Percentiles rank a stretch among this genome's conserved stretches.
phyloP scores from a whole-genome alignment of 331 rosid species.

The Malus hybrid region DNA sequence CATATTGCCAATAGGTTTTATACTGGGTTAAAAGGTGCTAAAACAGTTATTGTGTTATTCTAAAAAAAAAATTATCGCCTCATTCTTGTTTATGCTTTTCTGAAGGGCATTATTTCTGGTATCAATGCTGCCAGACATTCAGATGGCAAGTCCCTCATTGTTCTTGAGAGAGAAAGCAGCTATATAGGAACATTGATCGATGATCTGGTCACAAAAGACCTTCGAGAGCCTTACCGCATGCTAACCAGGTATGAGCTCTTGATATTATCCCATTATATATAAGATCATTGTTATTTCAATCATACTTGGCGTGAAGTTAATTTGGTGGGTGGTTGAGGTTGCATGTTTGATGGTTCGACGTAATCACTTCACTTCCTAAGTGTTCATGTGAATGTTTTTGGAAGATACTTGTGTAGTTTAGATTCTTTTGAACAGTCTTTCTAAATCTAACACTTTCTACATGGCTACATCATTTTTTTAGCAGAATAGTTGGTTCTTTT shows the following conservation, averaged over 20 bases:
- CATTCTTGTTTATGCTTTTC: not conserved
- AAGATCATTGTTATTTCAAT: not conserved
- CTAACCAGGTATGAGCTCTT: conserved; percentile 63
- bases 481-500: too few relatives aligned
- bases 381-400: not conserved
- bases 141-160: conserved; percentile 68
- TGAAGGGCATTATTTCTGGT: conserved; percentile 86
- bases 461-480: too few relatives aligned
- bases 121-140: conserved; percentile 91
- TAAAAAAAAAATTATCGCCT: not conserved
- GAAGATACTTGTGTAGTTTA: not conserved
- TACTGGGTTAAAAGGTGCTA: too few relatives aligned
- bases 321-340: not conserved
- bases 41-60: too few relatives aligned
- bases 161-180: conserved; percentile 97
- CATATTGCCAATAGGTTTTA: too few relatives aligned
- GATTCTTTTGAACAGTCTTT: not conserved
- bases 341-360: not conserved
- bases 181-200: conserved; percentile 85
- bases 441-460: too few relatives aligned
- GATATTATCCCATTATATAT: not conserved
- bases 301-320: not conserved
- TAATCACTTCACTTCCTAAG: not conserved
- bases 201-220: conserved; percentile 93
- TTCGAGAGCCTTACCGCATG: conserved; percentile 97